Evolutionary conservation across 2,329 filamentous ascomycete species (phyloP), one percentile per base, ranked within the genome.

Genomic region (Cordyceps javanica): DNA sequence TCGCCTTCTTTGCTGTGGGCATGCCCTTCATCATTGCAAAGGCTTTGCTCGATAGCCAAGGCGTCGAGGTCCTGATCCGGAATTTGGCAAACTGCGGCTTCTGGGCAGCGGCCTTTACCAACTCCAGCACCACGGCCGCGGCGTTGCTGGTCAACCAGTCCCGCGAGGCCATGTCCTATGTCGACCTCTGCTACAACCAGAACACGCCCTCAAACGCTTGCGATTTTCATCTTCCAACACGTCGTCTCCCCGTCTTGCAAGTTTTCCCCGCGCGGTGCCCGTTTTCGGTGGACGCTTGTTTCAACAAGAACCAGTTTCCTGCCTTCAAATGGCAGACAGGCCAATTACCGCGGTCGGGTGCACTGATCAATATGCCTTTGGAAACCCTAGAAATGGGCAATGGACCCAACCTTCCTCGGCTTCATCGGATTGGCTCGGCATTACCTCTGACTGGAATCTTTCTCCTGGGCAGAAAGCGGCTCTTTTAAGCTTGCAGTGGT

Each of bases 321-420:
- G 46, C 46, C n/a, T n/a, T 25, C 13, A 10, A 36, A 10, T 50
- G 19, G 46, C 46, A 50, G 32, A 50, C 46, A 36, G 19, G 32
- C 54, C 46, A 2, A 42, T 59, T 13, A 59, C 58, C 7, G 58
- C 58, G 9, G 53, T 57, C 4, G 58, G 58, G 4, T 59, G 58
- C 54, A 48, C 45, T 16, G 58, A 59, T 30, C 58, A 59, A 46
- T 59, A 59, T 26, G 38, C 41, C 11, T 39, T 59, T 50, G 54
- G 58, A 19, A 52, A 59, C 38, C 46, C 58, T 1, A 41, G 41
- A 5, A 39, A 46, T 5, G 32, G 46, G 13, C 30, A 42, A 26
- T 59, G 46, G 39, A 59, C 54, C 3, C 23, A 48, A 5, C 28
- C 42, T 30, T 36, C 49, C 42, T 49, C 42, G 7, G n/a, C 44